Evolutionary conservation across 2,329 filamentous ascomycete genomes (phyloP).

Genomic region (Aspergillus sergii): DNA sequence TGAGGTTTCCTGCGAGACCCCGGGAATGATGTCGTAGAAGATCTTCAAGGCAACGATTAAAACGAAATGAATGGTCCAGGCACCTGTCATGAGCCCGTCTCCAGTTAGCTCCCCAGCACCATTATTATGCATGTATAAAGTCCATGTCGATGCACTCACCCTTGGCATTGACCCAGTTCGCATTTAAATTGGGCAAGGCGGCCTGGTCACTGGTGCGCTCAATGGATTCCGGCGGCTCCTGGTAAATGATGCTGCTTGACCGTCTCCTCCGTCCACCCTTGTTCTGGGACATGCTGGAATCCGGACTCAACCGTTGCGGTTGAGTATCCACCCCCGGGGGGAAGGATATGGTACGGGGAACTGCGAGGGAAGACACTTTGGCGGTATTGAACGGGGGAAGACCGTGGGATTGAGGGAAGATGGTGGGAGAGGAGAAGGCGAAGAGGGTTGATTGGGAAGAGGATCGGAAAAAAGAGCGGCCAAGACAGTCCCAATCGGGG

Average conservation of each 20-base stretch:
- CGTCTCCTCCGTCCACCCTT: constrained; percentile 79
- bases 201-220: constrained; percentile 98
- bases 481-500: constrained; percentile 24
- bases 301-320: constrained; percentile 55
- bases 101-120: constrained; percentile 20
- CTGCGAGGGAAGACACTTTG: constrained; percentile 93
- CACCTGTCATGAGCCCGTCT: constrained; percentile 60
- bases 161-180: constrained; percentile 99
- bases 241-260: constrained; percentile 98
- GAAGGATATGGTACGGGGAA: constrained; percentile 89
- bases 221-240: constrained; percentile 92
- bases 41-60: constrained; percentile 91
- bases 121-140: background rate
- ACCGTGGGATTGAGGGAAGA: constrained; percentile 5
- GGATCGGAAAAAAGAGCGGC: constrained; percentile 27
- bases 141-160: constrained; percentile 61
- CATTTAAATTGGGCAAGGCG: constrained; percentile 90
- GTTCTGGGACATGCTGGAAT: constrained; percentile 64
- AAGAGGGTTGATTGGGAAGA: constrained; percentile 33
- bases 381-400: constrained; percentile 67
- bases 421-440: constrained; percentile 24
- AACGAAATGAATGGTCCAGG: constrained; percentile 96
- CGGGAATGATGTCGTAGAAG: constrained; percentile 93
- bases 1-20: constrained; percentile 94
- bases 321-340: constrained; percentile 78